Conservation (phyloP, 2,329 filamentous ascomycete species). For the Plectosphaerella cucumerina region DNA sequence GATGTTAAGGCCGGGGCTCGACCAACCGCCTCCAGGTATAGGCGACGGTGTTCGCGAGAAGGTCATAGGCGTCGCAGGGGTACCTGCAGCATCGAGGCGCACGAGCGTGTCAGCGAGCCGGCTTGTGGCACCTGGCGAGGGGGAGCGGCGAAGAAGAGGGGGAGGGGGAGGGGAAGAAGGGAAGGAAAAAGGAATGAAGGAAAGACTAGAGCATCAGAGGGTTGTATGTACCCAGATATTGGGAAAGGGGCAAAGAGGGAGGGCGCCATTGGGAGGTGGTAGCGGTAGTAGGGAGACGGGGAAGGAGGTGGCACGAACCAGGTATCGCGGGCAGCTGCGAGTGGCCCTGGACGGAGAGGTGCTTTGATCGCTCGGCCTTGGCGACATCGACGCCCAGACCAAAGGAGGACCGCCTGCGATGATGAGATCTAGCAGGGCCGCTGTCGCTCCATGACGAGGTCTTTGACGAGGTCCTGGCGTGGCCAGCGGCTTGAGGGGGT, state of each 20-base stretch:
- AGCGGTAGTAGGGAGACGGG: constrained; percentile 4
- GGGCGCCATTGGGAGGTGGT: background rate
- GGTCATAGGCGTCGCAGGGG: constrained; percentile 64
- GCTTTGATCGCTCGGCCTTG: constrained; percentile 25
- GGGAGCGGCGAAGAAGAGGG: background rate
- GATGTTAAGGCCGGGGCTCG: constrained; percentile 73
- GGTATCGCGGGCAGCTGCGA: constrained; percentile 48
- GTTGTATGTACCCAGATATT: background rate
- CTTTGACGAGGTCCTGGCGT: constrained; percentile 13
- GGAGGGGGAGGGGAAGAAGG: constrained; percentile 6
- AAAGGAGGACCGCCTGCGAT: constrained; percentile 25
- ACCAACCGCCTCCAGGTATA: constrained; percentile 80
- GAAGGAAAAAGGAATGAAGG: constrained; percentile 4
- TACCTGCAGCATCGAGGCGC: constrained; percentile 35
- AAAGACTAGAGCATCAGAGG: background rate
- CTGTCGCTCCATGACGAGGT: constrained; percentile 20
- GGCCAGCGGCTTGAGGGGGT: background rate
- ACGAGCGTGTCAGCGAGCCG: constrained; percentile 13
- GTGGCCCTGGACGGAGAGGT: constrained; percentile 34
- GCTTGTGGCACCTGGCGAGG: constrained; percentile 2
- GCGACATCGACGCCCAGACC: constrained; percentile 26
- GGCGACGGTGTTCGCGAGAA: constrained; percentile 86
- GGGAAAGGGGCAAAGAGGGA: constrained; percentile 2
- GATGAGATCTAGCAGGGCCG: constrained; percentile 20
- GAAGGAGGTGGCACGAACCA: constrained; percentile 37